Evolutionary conservation across 768 basidiomycete species (phyloP), one percentile per base, ranked within the genome.

Genomic region (Suillus brevipes): DNA sequence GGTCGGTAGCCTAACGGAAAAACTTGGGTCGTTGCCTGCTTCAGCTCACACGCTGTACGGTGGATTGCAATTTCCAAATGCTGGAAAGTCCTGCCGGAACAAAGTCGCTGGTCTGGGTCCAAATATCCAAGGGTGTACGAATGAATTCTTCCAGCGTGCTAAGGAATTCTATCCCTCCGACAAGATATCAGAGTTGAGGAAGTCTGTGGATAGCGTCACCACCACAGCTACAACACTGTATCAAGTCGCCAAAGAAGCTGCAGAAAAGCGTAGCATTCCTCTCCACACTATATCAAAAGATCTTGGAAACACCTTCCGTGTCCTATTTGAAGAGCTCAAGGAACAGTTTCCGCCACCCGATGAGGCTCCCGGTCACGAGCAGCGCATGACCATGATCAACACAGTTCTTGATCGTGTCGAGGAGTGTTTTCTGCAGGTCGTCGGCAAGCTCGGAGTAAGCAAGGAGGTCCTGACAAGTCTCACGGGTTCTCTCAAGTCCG

Each of bases 291-390:
- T 79, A 12, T 69, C 70, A 14, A 42, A 61, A 10, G 66, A 71
- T 18, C 60, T 79, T 36, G 67, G 68, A 31, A 53, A 59, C 7
- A 49, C 43, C 3, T 60, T 71, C 31, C 20, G 47, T 38, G 40
- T 8, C 20, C 62, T 80, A 25, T 62, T 74, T 28, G 71, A 68
- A 2, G 75, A 78, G 47, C 62, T 77, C 4, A 40, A 66, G 45
- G 59, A 43, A 2, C 59, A 60, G 52, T 78, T 82, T 61, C 70
- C 74, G 6, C 64, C 74, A 1, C 75, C 78, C 10, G 71, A 77
- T 40, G 49, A 74, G 34, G 76, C 77, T 9, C 75, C 77, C 6
- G 64, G 70, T 12, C 77, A 79, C 61, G 74, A 69, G 37, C 61
- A 72, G 25, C 71, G 78, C 3, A 66, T 63, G 25, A 60, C 9